phyloP scores from a whole-genome alignment of 306 rosid genomes.

The Cucumis melo region DNA sequence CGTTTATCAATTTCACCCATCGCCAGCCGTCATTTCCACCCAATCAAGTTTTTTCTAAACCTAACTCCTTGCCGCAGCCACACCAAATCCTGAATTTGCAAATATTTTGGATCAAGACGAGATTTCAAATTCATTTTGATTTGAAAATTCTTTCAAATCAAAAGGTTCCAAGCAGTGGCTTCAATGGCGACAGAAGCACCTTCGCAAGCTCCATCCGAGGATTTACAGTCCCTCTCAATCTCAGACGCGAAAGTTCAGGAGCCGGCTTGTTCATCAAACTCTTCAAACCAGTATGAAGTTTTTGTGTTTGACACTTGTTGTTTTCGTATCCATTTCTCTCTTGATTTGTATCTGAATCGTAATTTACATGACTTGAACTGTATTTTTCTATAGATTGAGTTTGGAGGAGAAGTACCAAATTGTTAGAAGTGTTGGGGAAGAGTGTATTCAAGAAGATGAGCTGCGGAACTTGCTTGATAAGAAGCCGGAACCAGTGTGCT shows the following conservation, averaged over 20 bases:
- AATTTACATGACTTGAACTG: background rate
- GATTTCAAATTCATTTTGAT: no score
- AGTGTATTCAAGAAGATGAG: constrained; percentile 80
- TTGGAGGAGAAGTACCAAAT: constrained; percentile 40
- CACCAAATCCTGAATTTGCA: no score
- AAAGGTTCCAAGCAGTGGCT: background rate
- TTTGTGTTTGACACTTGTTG: background rate
- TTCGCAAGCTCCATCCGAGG: constrained; percentile 13
- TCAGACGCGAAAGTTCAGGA: constrained; percentile 9
- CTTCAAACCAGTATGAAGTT: constrained; percentile 15
- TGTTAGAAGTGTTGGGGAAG: constrained; percentile 69
- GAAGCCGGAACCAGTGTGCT: constrained; percentile 65
- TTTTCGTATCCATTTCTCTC: background rate
- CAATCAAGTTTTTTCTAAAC: no score
- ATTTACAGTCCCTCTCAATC: constrained; percentile 26
- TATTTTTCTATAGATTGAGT: constrained; percentile 21
- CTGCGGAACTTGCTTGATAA: constrained; percentile 48
- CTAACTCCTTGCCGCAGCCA: no score
- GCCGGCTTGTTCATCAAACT: constrained; percentile 16
- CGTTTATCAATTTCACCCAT: no score
- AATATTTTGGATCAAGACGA: no score
- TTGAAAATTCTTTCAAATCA: no score
- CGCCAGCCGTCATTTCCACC: no score
- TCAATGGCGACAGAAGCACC: constrained; percentile 22
- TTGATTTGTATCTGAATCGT: background rate